phyloP scores from a whole-genome alignment of 2,329 filamentous ascomycete genomes.

The Aureobasidium mangrovei region DNA sequence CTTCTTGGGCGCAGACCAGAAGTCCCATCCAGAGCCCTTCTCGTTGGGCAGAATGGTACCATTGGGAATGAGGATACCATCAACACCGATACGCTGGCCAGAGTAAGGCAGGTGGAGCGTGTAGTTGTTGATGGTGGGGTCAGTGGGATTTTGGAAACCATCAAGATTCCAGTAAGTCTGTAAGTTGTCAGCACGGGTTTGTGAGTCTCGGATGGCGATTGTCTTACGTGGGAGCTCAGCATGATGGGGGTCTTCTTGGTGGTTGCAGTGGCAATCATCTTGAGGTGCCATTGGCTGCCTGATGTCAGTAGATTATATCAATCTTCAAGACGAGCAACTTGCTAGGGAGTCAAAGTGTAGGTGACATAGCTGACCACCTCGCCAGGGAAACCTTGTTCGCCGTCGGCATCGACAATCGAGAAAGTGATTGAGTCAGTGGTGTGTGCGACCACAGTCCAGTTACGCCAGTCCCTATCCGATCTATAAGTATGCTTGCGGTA shows the following conservation, averaged over 20 bases:
- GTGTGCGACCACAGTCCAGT: slow-evolving; percentile 67
- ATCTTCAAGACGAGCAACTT: not conserved
- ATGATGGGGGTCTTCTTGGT: slow-evolving; percentile 76
- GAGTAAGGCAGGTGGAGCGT: slow-evolving; percentile 65
- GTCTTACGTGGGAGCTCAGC: slow-evolving; percentile 58
- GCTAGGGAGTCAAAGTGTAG: slow-evolving; percentile 53
- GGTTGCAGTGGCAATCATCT: slow-evolving; percentile 61
- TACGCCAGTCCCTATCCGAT: slow-evolving; percentile 51
- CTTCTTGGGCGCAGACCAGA: slow-evolving; percentile 74
- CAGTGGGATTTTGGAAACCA: slow-evolving; percentile 66
- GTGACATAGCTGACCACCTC: slow-evolving; percentile 67
- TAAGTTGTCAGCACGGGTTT: not conserved
- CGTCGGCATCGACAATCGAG: slow-evolving; percentile 62
- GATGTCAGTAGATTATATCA: slow-evolving; percentile 21
- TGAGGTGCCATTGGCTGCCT: slow-evolving; percentile 55
- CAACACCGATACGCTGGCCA: slow-evolving; percentile 58
- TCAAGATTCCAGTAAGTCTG: slow-evolving; percentile 79
- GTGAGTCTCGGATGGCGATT: no score
- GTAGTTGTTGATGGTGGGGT: slow-evolving; percentile 58
- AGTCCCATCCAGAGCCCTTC: slow-evolving; percentile 62
- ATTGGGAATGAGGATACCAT: slow-evolving; percentile 43
- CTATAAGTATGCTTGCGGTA: slow-evolving; percentile 45
- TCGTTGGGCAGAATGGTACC: slow-evolving; percentile 59
- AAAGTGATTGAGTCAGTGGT: slow-evolving; percentile 63
- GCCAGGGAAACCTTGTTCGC: slow-evolving; percentile 68